These are phyloP conservation scores for Lecanicillium sp. DNA, from an alignment of 2,329 filamentous ascomycete species.

Conservation along the genomic window DNA sequence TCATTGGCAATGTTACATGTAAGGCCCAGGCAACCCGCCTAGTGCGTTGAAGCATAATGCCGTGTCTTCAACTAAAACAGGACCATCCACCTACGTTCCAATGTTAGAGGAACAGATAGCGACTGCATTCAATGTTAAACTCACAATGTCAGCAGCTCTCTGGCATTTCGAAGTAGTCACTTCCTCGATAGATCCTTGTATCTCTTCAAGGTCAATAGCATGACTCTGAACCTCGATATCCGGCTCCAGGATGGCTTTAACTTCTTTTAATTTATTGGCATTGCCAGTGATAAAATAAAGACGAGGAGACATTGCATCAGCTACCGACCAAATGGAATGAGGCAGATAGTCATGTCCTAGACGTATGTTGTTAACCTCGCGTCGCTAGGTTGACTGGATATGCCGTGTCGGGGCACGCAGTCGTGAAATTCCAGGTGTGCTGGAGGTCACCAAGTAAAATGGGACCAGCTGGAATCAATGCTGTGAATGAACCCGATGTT, in stretches of 20 bases:
- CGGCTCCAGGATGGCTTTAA: slow-evolving; percentile 74
- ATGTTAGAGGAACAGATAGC: no score
- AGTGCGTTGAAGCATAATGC: slow-evolving; percentile 88
- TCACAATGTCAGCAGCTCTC: slow-evolving; percentile 68
- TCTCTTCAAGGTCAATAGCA: slow-evolving; percentile 73
- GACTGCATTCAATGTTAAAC: not conserved
- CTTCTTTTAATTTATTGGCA: slow-evolving; percentile 85
- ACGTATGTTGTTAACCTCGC: no score
- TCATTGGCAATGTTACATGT: slow-evolving; percentile 62
- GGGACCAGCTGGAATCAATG: no score
- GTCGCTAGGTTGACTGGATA: no score
- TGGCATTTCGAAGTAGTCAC: slow-evolving; percentile 84
- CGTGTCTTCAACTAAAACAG: slow-evolving; percentile 93
- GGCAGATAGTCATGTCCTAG: not conserved
- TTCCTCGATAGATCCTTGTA: slow-evolving; percentile 88
- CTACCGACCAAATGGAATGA: slow-evolving; percentile 3
- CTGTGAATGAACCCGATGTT: not conserved
- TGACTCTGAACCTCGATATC: slow-evolving; percentile 68
- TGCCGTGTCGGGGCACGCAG: no score
- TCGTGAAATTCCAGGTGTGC: no score
- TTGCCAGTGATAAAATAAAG: slow-evolving; percentile 97
- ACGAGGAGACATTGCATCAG: slow-evolving; percentile 29
- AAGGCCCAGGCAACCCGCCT: slow-evolving; percentile 85
- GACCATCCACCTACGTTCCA: slow-evolving; percentile 59
- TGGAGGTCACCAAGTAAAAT: no score